These are phyloP conservation scores for Cercospora janseana DNA, from an alignment of 2,329 filamentous ascomycete species.

Conservation along the genomic window DNA sequence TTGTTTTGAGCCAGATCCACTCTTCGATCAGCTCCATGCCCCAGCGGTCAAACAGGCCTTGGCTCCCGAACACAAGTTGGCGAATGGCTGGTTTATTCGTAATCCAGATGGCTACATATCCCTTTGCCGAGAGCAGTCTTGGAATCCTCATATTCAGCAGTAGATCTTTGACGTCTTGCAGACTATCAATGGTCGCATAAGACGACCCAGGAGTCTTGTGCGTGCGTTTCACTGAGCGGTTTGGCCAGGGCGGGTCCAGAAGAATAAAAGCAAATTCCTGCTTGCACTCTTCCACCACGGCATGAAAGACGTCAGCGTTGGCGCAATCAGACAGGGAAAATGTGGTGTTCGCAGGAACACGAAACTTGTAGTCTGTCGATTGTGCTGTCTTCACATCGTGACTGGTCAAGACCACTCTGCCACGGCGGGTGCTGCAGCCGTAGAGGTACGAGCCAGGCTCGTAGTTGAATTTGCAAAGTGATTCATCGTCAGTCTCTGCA, in stretches of 20 bases:
- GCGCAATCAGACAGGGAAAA: constrained; percentile 52
- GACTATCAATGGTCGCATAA: constrained; percentile 43
- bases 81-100: constrained; percentile 66
- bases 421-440: neutral
- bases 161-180: constrained; percentile 45
- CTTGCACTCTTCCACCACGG: constrained; percentile 39
- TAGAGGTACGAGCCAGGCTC: constrained; percentile 3
- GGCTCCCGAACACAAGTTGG: constrained; percentile 53
- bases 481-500: neutral
- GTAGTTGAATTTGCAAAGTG: neutral
- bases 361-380: constrained; percentile 23
- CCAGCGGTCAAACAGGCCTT: constrained; percentile 65
- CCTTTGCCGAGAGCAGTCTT: constrained; percentile 52
- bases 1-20: constrained; percentile 79
- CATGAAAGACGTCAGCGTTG: constrained; percentile 39
- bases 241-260: constrained; percentile 79
- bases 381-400: constrained; percentile 2
- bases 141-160: constrained; percentile 50
- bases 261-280: constrained; percentile 65
- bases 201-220: constrained; percentile 42
- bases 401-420: neutral
- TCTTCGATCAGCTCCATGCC: constrained; percentile 64
- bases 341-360: constrained; percentile 51
- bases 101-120: constrained; percentile 70
- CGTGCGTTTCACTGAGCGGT: constrained; percentile 66